Evolutionary conservation across 2,329 filamentous ascomycete species (phyloP).

Genomic region (Penicillium sp.): DNA sequence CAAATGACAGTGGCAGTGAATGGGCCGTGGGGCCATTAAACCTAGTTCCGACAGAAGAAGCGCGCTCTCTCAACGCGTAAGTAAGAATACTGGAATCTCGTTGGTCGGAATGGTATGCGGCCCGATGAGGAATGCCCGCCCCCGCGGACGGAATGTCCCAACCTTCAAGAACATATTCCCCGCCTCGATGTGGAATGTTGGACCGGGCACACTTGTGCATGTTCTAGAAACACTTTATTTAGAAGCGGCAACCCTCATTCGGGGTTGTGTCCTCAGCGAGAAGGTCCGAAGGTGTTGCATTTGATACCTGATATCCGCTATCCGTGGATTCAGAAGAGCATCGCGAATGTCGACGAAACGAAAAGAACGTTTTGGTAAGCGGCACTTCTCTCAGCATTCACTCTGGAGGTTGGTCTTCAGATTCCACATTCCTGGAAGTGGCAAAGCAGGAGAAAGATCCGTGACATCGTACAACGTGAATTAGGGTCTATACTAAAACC

Average conservation of each 20-base stretch:
- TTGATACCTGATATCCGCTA: background rate
- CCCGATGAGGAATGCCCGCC: slow-evolving; percentile 22
- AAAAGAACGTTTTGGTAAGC: background rate
- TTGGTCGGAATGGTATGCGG: slow-evolving; percentile 20
- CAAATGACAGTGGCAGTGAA: slow-evolving; percentile 3
- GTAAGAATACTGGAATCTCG: slow-evolving; percentile 21
- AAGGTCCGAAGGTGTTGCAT: slow-evolving; percentile 4
- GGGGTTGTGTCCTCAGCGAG: background rate
- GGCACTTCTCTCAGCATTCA: background rate
- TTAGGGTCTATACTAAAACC: slow-evolving; percentile 7
- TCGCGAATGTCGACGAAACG: background rate
- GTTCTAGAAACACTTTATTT: background rate
- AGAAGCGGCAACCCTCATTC: slow-evolving; percentile 2
- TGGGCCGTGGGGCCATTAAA: slow-evolving; percentile 9
- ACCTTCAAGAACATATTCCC: slow-evolving; percentile 5
- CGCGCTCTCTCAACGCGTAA: slow-evolving; percentile 17
- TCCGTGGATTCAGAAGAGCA: background rate
- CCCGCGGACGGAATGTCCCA: slow-evolving; percentile 18
- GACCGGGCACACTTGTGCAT: background rate
- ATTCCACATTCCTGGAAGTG: slow-evolving; percentile 18
- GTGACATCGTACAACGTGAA: slow-evolving; percentile 1
- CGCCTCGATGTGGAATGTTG: slow-evolving; percentile 21
- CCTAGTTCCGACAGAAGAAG: background rate
- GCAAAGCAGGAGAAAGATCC: slow-evolving; percentile 3
- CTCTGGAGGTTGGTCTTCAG: background rate